phyloP scores from a whole-genome alignment of 345 rosid genomes.

The Atalantia buxifolia region DNA sequence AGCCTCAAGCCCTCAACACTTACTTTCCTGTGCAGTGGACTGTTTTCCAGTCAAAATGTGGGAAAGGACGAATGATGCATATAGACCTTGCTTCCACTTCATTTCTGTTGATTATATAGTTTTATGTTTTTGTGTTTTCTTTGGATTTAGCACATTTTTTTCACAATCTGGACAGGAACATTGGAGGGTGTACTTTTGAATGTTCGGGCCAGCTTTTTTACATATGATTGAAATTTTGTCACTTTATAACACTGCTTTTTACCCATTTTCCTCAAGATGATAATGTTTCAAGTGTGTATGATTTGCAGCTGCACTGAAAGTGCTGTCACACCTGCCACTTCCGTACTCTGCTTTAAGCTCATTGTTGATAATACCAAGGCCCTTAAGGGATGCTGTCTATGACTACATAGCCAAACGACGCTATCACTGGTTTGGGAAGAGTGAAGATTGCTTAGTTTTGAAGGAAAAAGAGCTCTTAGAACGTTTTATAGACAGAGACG shows the following conservation, averaged over 20 bases:
- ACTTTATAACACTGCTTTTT: background rate
- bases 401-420: constrained; percentile 71
- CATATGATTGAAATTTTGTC: background rate
- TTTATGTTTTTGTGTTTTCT: background rate
- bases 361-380: constrained; percentile 56
- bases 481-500: constrained; percentile 80
- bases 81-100: background rate
- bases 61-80: background rate
- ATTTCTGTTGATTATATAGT: background rate
- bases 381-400: constrained; percentile 71
- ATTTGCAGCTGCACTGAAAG: constrained; percentile 77
- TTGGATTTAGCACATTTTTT: background rate
- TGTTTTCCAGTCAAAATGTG: background rate
- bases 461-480: constrained; percentile 64
- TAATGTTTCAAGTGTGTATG: background rate
- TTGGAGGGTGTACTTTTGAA: background rate
- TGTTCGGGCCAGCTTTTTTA: background rate
- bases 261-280: background rate
- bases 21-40: background rate
- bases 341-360: constrained; percentile 72
- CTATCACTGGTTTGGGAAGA: constrained; percentile 77
- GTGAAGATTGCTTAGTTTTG: constrained; percentile 66
- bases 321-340: constrained; percentile 65
- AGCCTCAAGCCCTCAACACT: background rate
- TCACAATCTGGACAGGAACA: background rate